These are phyloP conservation scores for Trichoderma sp. DNA, from an alignment of 2,329 filamentous ascomycete genomes.

Conservation along the genomic window DNA sequence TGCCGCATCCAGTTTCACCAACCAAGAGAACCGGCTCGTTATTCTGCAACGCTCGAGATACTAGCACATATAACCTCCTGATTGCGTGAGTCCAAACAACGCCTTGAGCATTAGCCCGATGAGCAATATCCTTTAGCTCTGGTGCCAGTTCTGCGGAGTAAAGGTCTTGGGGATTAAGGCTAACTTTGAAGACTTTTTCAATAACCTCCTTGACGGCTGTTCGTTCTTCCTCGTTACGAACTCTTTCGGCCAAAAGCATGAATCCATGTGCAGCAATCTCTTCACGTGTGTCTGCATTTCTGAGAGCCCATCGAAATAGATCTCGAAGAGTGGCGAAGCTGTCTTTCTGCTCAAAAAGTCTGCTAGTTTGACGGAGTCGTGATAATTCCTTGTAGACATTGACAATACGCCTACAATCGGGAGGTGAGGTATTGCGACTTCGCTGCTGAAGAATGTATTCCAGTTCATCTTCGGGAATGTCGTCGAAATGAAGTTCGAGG, in stretches of 20 bases:
- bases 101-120: conserved; percentile 52
- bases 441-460: conserved; percentile 87
- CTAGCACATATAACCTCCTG: conserved; percentile 84
- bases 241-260: conserved; percentile 92
- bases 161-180: conserved; percentile 69
- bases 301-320: conserved; percentile 89
- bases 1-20: conserved; percentile 95
- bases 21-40: conserved; percentile 93
- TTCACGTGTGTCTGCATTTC: conserved; percentile 79
- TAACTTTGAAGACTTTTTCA: conserved; percentile 85
- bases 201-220: conserved; percentile 82
- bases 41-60: conserved; percentile 81
- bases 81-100: conserved; percentile 96
- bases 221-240: conserved; percentile 86
- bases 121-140: conserved; percentile 51
- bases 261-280: conserved; percentile 90
- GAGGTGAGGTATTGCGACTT: conserved; percentile 81
- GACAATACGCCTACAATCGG: conserved; percentile 88
- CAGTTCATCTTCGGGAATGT: conserved; percentile 92
- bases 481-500: conserved; percentile 94
- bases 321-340: conserved; percentile 96
- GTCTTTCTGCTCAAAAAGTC: conserved; percentile 94
- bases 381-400: conserved; percentile 92
- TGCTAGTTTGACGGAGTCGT: conserved; percentile 79
- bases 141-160: conserved; percentile 64